Evolutionary conservation across 2,329 filamentous ascomycete species (phyloP).

Genomic region (Microsporum canis): DNA sequence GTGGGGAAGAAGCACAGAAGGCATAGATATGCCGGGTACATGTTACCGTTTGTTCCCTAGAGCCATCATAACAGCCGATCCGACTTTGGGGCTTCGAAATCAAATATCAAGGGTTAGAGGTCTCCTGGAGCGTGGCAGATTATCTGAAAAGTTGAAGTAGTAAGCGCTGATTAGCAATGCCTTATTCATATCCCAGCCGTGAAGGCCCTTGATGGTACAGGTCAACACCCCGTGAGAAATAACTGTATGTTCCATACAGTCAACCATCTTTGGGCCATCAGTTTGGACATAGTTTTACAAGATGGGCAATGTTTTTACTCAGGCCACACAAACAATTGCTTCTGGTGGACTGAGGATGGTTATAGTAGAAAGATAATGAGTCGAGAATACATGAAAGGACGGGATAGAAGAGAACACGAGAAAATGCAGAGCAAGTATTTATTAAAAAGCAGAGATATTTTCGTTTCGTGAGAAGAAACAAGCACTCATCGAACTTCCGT

Average conservation of each 20-base stretch:
- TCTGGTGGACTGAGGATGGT: background rate
- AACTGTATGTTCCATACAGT: too few species aligned
- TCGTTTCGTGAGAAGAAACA: background rate
- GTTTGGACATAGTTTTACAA: too few species aligned
- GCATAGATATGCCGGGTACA: background rate
- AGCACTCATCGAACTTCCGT: background rate
- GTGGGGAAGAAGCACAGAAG: background rate
- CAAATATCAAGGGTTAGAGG: background rate
- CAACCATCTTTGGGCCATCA: too few species aligned
- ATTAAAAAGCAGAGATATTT: conserved; percentile 2
- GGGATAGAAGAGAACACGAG: background rate
- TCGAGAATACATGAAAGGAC: background rate
- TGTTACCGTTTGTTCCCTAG: background rate
- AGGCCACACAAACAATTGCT: background rate
- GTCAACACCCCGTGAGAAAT: too few species aligned
- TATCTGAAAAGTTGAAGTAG: background rate
- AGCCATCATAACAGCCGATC: background rate
- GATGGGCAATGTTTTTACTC: too few species aligned
- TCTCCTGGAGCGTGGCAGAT: background rate
- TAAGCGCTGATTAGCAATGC: too few species aligned
- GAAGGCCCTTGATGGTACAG: too few species aligned
- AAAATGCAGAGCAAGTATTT: background rate
- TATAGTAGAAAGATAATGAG: background rate
- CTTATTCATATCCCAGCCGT: too few species aligned
- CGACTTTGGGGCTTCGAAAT: background rate